A percentile compares a stretch with the other conserved stretches of the same genome.
phyloP scores from a whole-genome alignment of 1,284 basidiomycete species.

The Ceraceosorus guamensis region DNA sequence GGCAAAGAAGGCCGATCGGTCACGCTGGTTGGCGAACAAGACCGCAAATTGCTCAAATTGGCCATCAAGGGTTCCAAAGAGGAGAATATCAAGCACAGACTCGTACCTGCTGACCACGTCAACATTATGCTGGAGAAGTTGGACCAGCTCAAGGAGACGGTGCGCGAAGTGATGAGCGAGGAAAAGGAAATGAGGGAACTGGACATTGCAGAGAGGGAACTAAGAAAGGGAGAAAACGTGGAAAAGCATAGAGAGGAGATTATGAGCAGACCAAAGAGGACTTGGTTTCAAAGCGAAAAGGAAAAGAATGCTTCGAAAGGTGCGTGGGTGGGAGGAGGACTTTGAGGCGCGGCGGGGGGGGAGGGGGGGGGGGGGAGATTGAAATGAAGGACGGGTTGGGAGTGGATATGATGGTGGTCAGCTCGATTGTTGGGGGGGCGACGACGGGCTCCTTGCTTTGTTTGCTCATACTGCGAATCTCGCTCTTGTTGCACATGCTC shows the following conservation, averaged over 20 bases:
- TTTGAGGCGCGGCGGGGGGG: neutral
- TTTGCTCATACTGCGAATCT: neutral
- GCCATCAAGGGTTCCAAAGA: conserved; percentile 82
- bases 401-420: too few species aligned
- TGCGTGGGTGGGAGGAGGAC: too few species aligned
- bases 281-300: conserved; percentile 90
- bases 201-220: conserved; percentile 77
- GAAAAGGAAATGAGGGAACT: conserved; percentile 87
- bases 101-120: conserved; percentile 74
- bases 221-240: conserved; percentile 91
- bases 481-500: too few species aligned
- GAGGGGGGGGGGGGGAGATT: too few species aligned
- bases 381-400: too few species aligned
- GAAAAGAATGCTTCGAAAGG: conserved; percentile 73
- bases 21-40: conserved; percentile 88
- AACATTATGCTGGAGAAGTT: conserved; percentile 66
- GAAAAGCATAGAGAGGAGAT: conserved; percentile 93
- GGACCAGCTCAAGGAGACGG: conserved; percentile 67
- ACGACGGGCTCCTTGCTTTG: neutral
- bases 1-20: conserved; percentile 89
- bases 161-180: conserved; percentile 74
- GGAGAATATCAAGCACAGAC: conserved; percentile 80
- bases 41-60: conserved; percentile 91
- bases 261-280: conserved; percentile 81
- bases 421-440: too few species aligned